phyloP scores from a whole-genome alignment of 179 eudicot genomes.

The Patellifolia procumbens region DNA sequence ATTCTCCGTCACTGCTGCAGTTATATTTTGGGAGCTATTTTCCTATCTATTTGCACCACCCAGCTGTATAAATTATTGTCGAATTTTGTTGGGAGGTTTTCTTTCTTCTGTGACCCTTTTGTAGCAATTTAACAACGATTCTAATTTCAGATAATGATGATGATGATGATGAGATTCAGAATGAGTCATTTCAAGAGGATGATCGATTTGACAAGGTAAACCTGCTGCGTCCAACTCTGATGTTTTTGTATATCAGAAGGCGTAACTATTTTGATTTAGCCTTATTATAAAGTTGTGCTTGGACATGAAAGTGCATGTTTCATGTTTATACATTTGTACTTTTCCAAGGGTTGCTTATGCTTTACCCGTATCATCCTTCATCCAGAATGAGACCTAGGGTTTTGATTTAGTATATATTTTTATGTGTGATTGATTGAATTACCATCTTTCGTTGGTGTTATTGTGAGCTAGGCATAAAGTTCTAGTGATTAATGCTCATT shows the following conservation, averaged over 20 bases:
- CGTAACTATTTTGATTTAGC: neutral
- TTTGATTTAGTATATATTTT: neutral
- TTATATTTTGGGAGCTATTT: neutral
- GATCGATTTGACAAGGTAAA: constrained; percentile 22
- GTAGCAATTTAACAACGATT: neutral
- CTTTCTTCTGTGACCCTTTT: neutral
- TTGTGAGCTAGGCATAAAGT: neutral
- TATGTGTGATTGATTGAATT: neutral
- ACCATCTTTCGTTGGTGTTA: neutral
- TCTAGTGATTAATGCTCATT: no score
- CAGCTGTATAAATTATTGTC: neutral
- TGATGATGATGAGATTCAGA: constrained; percentile 20
- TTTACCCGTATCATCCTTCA: neutral
- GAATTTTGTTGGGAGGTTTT: neutral
- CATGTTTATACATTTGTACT: neutral
- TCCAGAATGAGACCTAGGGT: neutral
- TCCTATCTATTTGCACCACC: neutral
- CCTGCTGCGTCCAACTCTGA: neutral
- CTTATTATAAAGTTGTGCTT: neutral
- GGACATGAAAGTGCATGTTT: neutral
- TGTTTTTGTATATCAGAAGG: neutral
- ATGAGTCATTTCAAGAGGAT: constrained; percentile 26
- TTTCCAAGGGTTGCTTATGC: neutral
- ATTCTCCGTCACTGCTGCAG: neutral
- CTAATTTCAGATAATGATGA: constrained; percentile 27